Conservation (phyloP, 495 filamentous ascomycete genomes). For the Talaromyces trachyspermus region DNA sequence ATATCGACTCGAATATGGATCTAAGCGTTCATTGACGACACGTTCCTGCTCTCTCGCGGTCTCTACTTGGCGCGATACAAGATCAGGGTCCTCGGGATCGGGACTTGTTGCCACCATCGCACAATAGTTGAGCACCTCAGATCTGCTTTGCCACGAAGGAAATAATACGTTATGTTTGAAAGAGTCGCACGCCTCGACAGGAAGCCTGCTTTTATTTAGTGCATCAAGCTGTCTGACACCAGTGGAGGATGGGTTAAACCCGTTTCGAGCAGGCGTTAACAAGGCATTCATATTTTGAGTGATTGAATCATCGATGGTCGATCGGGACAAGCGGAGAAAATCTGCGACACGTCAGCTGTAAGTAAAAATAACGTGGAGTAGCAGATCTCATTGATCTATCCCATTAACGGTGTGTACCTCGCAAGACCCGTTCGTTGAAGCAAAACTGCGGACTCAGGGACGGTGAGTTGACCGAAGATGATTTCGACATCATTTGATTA, state of each 20-base stretch:
- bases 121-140: slow-evolving; percentile 85
- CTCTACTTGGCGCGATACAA: slow-evolving; percentile 61
- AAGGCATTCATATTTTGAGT: slow-evolving; percentile 89
- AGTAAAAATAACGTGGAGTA: neutral
- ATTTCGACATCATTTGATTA: slow-evolving; percentile 50
- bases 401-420: slow-evolving; percentile 49
- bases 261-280: slow-evolving; percentile 59
- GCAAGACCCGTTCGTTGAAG: slow-evolving; percentile 75
- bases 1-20: slow-evolving; percentile 83
- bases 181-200: slow-evolving; percentile 50
- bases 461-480: slow-evolving; percentile 47
- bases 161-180: slow-evolving; percentile 82
- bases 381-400: slow-evolving; percentile 8
- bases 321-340: slow-evolving; percentile 83
- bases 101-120: slow-evolving; percentile 78
- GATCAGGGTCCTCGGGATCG: slow-evolving; percentile 83
- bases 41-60: slow-evolving; percentile 62
- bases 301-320: slow-evolving; percentile 86
- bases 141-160: slow-evolving; percentile 78
- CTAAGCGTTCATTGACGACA: slow-evolving; percentile 79
- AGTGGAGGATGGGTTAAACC: slow-evolving; percentile 79
- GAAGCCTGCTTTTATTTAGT: slow-evolving; percentile 37
- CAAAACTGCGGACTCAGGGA: slow-evolving; percentile 82
- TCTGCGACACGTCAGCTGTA: slow-evolving; percentile 42
- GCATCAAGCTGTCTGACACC: slow-evolving; percentile 45